Evolutionary conservation across 768 basidiomycete genomes (phyloP).

Genomic region (Panaeolus cyanescens): DNA sequence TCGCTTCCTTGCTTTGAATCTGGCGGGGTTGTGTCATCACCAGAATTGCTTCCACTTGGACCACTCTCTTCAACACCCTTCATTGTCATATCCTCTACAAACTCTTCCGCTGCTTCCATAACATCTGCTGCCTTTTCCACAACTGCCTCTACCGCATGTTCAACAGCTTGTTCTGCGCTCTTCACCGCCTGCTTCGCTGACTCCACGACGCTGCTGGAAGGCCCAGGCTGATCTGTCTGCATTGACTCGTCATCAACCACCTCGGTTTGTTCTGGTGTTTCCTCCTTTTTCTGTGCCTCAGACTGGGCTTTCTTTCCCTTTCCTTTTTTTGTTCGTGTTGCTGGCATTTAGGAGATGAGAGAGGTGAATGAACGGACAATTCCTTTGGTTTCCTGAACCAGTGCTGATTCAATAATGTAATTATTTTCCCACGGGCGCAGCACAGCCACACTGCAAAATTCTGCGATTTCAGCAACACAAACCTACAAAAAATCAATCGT

Average conservation of each 20-base stretch:
- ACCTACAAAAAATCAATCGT: no score
- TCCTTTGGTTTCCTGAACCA: background rate
- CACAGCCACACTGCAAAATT: background rate
- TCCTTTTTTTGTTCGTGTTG: slow-evolving; percentile 7
- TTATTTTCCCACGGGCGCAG: background rate
- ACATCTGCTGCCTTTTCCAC: slow-evolving; percentile 23
- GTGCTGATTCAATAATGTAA: background rate
- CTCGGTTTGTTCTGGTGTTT: slow-evolving; percentile 6
- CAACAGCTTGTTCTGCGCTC: slow-evolving; percentile 14
- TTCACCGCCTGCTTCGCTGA: slow-evolving; percentile 9
- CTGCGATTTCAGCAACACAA: no score
- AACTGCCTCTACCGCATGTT: slow-evolving; percentile 16
- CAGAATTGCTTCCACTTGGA: slow-evolving; percentile 14
- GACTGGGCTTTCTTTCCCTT: slow-evolving; percentile 8
- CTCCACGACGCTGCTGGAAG: slow-evolving; percentile 15
- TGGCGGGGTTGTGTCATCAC: slow-evolving; percentile 15
- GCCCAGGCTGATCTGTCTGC: slow-evolving; percentile 21
- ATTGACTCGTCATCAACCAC: slow-evolving; percentile 18
- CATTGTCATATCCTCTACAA: slow-evolving; percentile 30
- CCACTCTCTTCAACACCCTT: slow-evolving; percentile 23
- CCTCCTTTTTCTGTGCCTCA: background rate
- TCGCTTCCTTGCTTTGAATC: slow-evolving; percentile 24
- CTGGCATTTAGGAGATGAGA: slow-evolving; percentile 9
- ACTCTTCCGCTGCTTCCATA: slow-evolving; percentile 27
- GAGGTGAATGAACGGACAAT: background rate